Evolutionary conservation across 148 eudicot genomes (phyloP).

Genomic region (Rhododendron ovatum): DNA sequence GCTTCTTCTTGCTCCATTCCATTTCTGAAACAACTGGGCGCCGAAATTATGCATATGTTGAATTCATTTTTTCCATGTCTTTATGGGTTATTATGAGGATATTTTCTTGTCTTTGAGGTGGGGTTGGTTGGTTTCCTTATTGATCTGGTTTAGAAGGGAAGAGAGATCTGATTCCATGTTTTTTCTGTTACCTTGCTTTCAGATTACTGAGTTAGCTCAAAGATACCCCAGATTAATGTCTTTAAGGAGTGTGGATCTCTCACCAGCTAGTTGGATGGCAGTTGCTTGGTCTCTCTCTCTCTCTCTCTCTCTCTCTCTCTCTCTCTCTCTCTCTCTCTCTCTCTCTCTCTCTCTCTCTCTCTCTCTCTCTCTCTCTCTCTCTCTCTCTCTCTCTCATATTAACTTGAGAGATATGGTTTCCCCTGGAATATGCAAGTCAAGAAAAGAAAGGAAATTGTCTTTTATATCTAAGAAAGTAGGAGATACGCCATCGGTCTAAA

Average conservation of each 20-base stretch:
- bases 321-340: not conserved
- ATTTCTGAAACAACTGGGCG: constrained; percentile 5
- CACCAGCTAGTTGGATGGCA: constrained; percentile 47
- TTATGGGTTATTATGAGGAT: constrained; percentile 8
- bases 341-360: not conserved
- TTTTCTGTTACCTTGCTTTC: not conserved
- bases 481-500: not conserved
- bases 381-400: not conserved
- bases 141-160: not conserved
- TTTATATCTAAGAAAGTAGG: not conserved
- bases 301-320: not conserved
- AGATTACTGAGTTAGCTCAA: constrained; percentile 20
- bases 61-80: not conserved
- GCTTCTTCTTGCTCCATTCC: constrained; percentile 6
- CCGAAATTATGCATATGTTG: not conserved
- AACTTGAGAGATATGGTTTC: not conserved
- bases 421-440: not conserved
- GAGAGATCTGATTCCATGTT: not conserved
- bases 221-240: constrained; percentile 14
- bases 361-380: not conserved
- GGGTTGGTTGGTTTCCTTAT: not conserved
- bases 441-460: not conserved
- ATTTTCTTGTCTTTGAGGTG: constrained; percentile 14
- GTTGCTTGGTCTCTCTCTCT: constrained; percentile 23
- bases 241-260: constrained; percentile 24